Evolutionary conservation across 1,284 basidiomycete genomes (phyloP).

Genomic region (Takashimella tepidaria): DNA sequence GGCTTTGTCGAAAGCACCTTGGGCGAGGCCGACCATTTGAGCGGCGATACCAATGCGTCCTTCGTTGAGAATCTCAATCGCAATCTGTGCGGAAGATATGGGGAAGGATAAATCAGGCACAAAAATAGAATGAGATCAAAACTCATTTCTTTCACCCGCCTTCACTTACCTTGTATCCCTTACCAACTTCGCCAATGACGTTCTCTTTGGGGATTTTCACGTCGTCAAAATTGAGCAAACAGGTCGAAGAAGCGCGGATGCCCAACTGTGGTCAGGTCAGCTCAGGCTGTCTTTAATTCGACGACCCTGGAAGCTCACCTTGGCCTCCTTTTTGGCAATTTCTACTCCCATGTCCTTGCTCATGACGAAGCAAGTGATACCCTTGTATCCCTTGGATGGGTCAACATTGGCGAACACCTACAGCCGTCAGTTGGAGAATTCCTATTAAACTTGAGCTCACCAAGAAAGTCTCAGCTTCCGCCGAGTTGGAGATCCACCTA

Average conservation of each 20-base stretch:
- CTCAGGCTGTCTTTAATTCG: not conserved
- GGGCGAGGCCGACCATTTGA: conserved; percentile 93
- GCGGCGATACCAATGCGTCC: conserved; percentile 97
- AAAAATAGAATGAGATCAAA: not conserved
- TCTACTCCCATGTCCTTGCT: conserved; percentile 95
- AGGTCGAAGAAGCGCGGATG: conserved; percentile 95
- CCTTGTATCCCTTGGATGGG: conserved; percentile 94
- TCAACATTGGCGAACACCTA: conserved; percentile 91
- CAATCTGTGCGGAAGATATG: no score
- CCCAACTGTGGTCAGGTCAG: conserved; percentile 58
- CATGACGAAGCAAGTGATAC: conserved; percentile 95
- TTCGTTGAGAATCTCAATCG: conserved; percentile 97
- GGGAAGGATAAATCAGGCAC: not conserved
- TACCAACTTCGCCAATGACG: conserved; percentile 75
- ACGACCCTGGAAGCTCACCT: no score
- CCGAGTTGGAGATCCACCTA: conserved; percentile 95
- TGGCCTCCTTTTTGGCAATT: conserved; percentile 98
- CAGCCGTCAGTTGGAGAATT: not conserved
- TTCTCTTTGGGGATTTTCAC: conserved; percentile 88
- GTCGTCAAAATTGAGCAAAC: conserved; percentile 93
- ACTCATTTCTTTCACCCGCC: no score
- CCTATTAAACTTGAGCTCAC: conserved; percentile 22
- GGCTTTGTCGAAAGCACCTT: conserved; percentile 90
- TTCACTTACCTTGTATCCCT: conserved; percentile 79
- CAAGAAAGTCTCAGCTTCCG: conserved; percentile 81